Evolutionary conservation across 2,329 filamentous ascomycete genomes (phyloP).

Genomic region (Xylaria sp.): DNA sequence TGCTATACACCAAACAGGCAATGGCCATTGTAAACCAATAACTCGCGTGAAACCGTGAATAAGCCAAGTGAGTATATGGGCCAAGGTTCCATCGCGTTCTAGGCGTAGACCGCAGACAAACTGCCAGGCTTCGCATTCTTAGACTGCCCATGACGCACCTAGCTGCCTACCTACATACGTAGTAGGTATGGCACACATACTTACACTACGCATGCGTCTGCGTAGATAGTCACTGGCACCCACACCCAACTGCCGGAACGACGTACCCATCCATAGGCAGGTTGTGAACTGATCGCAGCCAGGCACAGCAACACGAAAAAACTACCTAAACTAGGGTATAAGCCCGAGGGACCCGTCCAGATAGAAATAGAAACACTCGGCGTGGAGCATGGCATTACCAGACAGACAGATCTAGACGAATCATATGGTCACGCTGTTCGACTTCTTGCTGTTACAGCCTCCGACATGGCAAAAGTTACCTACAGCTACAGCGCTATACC

Average conservation of each 20-base stretch:
- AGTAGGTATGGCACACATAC: background rate
- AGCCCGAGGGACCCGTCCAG: slow-evolving; percentile 26
- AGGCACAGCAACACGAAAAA: slow-evolving; percentile 25
- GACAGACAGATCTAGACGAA: slow-evolving; percentile 13
- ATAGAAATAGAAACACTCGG: slow-evolving; percentile 37
- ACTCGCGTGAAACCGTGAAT: slow-evolving; percentile 14
- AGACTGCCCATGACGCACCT: background rate
- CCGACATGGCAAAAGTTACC: slow-evolving; percentile 46
- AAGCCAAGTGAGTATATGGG: slow-evolving; percentile 16
- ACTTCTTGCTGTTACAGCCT: slow-evolving; percentile 45
- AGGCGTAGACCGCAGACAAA: slow-evolving; percentile 11
- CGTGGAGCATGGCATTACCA: slow-evolving; percentile 24
- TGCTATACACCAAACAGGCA: slow-evolving; percentile 10
- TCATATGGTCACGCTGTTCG: slow-evolving; percentile 21
- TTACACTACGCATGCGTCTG: background rate
- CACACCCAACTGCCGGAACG: slow-evolving; percentile 32
- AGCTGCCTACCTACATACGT: background rate
- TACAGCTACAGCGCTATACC: slow-evolving; percentile 28
- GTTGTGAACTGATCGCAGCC: slow-evolving; percentile 20
- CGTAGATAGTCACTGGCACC: slow-evolving; percentile 1
- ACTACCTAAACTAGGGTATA: slow-evolving; percentile 37
- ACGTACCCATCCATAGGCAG: slow-evolving; percentile 2
- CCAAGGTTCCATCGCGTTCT: slow-evolving; percentile 24
- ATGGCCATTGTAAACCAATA: slow-evolving; percentile 9
- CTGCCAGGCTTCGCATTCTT: slow-evolving; percentile 11